Conservation (phyloP, 2,329 filamentous ascomycete genomes). For the Aspergillus carbonarius region DNA sequence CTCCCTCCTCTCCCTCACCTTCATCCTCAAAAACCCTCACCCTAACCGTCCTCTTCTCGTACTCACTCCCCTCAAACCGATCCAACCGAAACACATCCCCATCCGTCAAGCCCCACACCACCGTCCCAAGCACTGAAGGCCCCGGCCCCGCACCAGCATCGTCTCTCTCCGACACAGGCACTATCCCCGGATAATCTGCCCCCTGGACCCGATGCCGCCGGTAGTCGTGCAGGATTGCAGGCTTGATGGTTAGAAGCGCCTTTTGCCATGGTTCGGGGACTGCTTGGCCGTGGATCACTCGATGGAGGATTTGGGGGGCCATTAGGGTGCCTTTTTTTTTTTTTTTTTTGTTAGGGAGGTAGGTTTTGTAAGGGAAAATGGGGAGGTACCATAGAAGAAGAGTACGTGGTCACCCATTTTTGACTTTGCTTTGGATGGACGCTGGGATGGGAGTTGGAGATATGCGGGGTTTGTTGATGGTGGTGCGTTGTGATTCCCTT, state of each 20-base stretch:
- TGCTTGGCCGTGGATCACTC: constrained; percentile 69
- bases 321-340: constrained; percentile 60
- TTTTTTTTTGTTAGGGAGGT: constrained; percentile 25
- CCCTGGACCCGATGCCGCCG: constrained; percentile 66
- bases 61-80: constrained; percentile 76
- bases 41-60: constrained; percentile 55
- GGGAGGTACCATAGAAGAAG: constrained; percentile 62
- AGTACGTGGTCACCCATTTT: constrained; percentile 52
- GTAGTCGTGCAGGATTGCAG: constrained; percentile 73
- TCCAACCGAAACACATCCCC: constrained; percentile 75
- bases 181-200: constrained; percentile 80
- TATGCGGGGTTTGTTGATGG: neutral
- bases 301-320: constrained; percentile 82
- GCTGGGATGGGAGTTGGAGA: neutral
- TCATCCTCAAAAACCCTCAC: constrained; percentile 43
- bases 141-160: neutral
- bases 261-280: constrained; percentile 53
- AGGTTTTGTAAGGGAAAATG: neutral
- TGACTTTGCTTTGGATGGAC: neutral
- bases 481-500: too few species aligned
- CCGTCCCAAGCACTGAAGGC: constrained; percentile 68
- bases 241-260: constrained; percentile 62
- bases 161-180: constrained; percentile 33
- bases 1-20: constrained; percentile 21
- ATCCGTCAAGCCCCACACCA: constrained; percentile 74